Evolutionary conservation across 2,329 filamentous ascomycete genomes (phyloP), one percentile per base, ranked within the genome.

Genomic region (Saccharata proteae): DNA sequence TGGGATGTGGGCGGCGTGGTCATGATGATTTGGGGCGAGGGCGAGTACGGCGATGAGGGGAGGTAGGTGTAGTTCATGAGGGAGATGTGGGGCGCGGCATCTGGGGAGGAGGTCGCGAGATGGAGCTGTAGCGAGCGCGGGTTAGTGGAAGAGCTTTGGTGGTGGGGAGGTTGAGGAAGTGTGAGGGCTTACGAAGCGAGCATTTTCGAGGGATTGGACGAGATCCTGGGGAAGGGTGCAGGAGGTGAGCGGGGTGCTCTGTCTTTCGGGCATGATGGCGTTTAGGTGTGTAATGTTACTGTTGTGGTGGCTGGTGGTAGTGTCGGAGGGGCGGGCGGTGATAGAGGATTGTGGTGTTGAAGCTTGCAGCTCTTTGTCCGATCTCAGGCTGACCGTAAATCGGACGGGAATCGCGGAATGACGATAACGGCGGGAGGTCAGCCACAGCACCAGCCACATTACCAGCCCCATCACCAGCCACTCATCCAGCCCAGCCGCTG

Each of bases 61-160:
- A 98, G 79, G 61, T 94, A 96, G 50, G 90, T 96, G 65, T 96
- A 96, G 65, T 93, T 94, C 90, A 98, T 98, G 42, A 98, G 74
- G 21, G 85, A 92, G 43, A 96, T 83, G 55, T 96, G 84, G 7
- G 90, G 90, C 40, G 76, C 67, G 48, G 90, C 80, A 43, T 80
- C 69, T 45, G 75, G 75, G 56, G 82, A 93, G 56, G 81, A 92
- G 35, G 90, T 98, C 45, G 90, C 86, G 32, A 98, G 79, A 58
- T 98, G 90, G 43, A 98, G 83, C 85, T 93, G 38, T 27, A 11
- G 13, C 11, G 17, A 17, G 35, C 10, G 8, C 6, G 24, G 24
- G 22, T n/a, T 26, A 12, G 28, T 24, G 15, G 28, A 29, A 31
- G 22, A 3, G 16, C 4, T 7, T 48, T 44, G 11, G 19, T 10